These are phyloP conservation scores for Athelia sp. DNA, from an alignment of 1,284 basidiomycete genomes.

Conservation along the genomic window DNA sequence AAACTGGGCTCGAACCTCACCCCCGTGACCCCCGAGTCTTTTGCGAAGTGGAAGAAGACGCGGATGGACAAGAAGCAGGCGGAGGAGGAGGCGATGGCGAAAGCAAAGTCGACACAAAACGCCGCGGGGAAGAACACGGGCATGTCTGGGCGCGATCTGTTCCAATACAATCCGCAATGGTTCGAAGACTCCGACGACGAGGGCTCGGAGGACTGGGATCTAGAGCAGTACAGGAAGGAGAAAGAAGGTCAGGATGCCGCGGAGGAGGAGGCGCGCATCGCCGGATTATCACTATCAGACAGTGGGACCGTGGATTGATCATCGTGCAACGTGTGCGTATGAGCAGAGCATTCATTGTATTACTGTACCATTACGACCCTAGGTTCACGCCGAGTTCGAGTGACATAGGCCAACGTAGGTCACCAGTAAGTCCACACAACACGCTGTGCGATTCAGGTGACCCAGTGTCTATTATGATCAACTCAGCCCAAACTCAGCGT, in stretches of 20 bases:
- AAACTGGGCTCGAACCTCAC: constrained; percentile 91
- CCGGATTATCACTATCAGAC: too few relatives aligned
- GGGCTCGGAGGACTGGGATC: constrained; percentile 66
- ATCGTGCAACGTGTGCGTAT: too few relatives aligned
- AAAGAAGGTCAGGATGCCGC: constrained; percentile 23
- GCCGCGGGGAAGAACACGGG: constrained; percentile 90
- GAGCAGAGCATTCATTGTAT: too few relatives aligned
- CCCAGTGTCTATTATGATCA: too few relatives aligned
- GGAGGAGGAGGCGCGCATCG: constrained; percentile 17
- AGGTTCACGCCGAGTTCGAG: too few relatives aligned
- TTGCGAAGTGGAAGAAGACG: constrained; percentile 94
- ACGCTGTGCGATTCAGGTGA: too few relatives aligned
- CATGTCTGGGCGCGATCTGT: constrained; percentile 95
- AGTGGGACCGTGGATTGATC: too few relatives aligned
- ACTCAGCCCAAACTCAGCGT: too few relatives aligned
- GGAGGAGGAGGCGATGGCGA: constrained; percentile 75
- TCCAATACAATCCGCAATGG: constrained; percentile 95
- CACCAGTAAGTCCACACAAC: too few relatives aligned
- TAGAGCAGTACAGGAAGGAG: constrained; percentile 51
- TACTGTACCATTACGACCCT: too few relatives aligned
- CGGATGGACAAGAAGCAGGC: constrained; percentile 90
- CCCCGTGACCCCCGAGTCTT: constrained; percentile 92
- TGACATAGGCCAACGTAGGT: too few relatives aligned
- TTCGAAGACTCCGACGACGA: constrained; percentile 83
- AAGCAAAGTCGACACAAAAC: constrained; percentile 81